Base-by-base conservation (phyloP, 129 eudicot species). In the Escallonia herrerae region DNA sequence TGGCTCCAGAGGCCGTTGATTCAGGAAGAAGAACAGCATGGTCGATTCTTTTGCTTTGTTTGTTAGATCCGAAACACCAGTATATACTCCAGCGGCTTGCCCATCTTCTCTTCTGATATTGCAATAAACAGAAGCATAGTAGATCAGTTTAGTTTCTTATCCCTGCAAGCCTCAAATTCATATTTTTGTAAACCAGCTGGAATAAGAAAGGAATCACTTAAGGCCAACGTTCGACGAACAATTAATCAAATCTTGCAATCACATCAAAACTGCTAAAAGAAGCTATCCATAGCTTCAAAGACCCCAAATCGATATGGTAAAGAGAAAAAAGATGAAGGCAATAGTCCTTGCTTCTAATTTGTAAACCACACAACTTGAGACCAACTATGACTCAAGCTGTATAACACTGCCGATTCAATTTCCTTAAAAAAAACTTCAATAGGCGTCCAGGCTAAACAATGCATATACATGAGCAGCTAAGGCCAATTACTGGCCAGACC, bases 71-170 rank as follows among this genome's bases (percentile, higher is more conserved):
- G 62, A 91, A 91, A 72, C 98, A 86, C 91, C 89, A 85, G 76
- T 81, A 85, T 46, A 83, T 64, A 78, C 90, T 91, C 98, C 89
- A 91, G 69, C 83, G 83, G 89, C 95, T 78, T 72, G 87, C 82
- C 98, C 98, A 88, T 80, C 91, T 88, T 78, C 83, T 85, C 63
- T 88, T 91, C 98, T 91, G 90, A 61, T 50, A 51, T 42, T 42
- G 49, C 53, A 58, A 70, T 62, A 76, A 42, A 69, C 45, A 39
- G 66, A 64, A 58, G 42, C 43, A 70, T 45, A 8, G 63, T 70
- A 33, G 79, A 63, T 73, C 58, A 22, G 33, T 48, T 46, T 14
- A 13, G 11, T 14, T 15, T 60, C 53, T 53, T 55, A 65, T 65
- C 39, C 7, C 0, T 50, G 37, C 45, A 6, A 40, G 15, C 6